These are phyloP conservation scores for Nothophoma quercina DNA, from an alignment of 2,329 filamentous ascomycete species.

Conservation along the genomic window DNA sequence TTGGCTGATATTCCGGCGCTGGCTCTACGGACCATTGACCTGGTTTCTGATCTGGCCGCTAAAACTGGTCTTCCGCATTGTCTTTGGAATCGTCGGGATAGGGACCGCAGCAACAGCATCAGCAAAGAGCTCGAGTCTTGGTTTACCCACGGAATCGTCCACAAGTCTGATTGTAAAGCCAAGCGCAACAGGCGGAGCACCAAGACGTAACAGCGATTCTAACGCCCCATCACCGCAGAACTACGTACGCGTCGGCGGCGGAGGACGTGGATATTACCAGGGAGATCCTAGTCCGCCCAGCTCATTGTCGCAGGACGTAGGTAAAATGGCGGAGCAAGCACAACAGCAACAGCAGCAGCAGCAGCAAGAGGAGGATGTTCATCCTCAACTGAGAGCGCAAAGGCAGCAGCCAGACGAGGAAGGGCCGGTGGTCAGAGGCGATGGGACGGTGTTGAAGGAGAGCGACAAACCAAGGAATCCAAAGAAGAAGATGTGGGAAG, in stretches of 20 bases:
- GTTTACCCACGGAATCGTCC: conserved; percentile 26
- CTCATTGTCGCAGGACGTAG: conserved; percentile 52
- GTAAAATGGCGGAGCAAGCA: conserved; percentile 52
- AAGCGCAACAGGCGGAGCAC: conserved; percentile 51
- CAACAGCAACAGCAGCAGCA: conserved; percentile 33
- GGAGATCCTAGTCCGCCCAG: conserved; percentile 46
- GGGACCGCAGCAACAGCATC: conserved; percentile 44
- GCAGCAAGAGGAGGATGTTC: conserved; percentile 36
- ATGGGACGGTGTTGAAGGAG: conserved; percentile 56
- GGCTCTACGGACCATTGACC: conserved; percentile 89
- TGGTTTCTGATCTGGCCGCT: conserved; percentile 87
- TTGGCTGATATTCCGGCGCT: conserved; percentile 86
- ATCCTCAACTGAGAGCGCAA: conserved; percentile 35
- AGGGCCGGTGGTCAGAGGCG: conserved; percentile 50
- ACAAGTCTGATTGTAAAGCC: conserved; percentile 54
- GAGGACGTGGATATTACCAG: conserved; percentile 56
- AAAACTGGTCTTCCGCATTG: conserved; percentile 68
- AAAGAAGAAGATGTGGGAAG: conserved; percentile 70
- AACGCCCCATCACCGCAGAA: conserved; percentile 39
- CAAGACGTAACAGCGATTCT: conserved; percentile 38
- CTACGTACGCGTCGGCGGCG: conserved; percentile 58
- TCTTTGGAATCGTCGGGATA: conserved; percentile 65
- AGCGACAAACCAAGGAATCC: conserved; percentile 58
- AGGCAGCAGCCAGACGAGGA: conserved; percentile 37
- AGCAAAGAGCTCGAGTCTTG: conserved; percentile 24